Conservation (phyloP, 169 alveolate genomes). For the Plasmodium cynomolgi region DNA sequence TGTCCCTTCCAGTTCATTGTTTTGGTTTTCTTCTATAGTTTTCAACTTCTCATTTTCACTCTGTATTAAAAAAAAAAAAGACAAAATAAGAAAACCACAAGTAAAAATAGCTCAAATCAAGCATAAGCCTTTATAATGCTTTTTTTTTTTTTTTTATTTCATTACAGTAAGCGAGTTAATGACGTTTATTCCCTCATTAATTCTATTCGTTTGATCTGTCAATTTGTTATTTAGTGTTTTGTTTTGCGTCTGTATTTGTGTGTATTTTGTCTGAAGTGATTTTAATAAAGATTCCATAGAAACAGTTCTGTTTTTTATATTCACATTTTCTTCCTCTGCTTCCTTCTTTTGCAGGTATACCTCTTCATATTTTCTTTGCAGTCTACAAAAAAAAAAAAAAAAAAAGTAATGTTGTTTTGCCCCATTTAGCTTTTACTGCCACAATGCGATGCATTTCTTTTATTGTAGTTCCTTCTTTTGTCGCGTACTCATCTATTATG, state of each 20-base stretch:
- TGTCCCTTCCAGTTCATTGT: constrained; percentile 76
- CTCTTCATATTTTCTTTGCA: constrained; percentile 75
- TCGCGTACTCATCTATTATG: constrained; percentile 72
- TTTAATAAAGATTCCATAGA: constrained; percentile 74
- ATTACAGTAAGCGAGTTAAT: constrained; percentile 73
- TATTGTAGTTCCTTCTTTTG: constrained; percentile 18
- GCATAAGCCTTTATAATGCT: background rate
- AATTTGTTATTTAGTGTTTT: constrained; percentile 72
- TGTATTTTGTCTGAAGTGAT: constrained; percentile 74
- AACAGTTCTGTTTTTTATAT: constrained; percentile 75
- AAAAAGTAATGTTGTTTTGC: background rate
- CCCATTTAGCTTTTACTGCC: background rate
- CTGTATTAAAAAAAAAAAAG: constrained; percentile 35
- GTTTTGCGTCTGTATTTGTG: constrained; percentile 73
- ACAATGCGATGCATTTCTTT: constrained; percentile 1
- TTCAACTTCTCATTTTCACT: constrained; percentile 73
- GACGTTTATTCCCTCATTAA: constrained; percentile 74
- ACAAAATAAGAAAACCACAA: background rate
- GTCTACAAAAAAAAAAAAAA: constrained; percentile 42
- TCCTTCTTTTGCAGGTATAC: constrained; percentile 75
- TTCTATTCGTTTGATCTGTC: constrained; percentile 73
- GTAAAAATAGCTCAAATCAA: background rate
- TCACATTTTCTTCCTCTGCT: constrained; percentile 76
- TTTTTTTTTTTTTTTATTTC: constrained; percentile 6
- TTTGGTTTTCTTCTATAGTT: constrained; percentile 77